Evolutionary conservation across 805 yeast genomes (phyloP).

Genomic region (Schwanniomyces sp.): DNA sequence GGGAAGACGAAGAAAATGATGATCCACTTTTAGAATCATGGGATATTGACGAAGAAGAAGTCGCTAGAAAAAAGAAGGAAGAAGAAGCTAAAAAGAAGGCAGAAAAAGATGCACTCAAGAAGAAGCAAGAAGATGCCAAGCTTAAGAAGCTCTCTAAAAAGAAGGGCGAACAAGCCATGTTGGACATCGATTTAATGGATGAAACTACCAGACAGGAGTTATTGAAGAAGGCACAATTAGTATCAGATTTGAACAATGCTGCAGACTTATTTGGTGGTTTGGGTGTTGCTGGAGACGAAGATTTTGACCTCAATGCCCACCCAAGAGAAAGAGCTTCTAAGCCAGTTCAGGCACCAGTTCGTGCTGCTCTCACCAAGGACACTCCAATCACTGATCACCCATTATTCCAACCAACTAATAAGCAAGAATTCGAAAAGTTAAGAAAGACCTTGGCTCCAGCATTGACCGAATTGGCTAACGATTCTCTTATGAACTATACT

Average conservation of each 20-base stretch:
- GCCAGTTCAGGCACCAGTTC: slow-evolving; percentile 37
- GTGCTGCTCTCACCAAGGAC: slow-evolving; percentile 47
- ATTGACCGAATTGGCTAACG: slow-evolving; percentile 43
- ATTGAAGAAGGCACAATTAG: slow-evolving; percentile 76
- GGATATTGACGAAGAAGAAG: slow-evolving; percentile 82
- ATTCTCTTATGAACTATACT: slow-evolving; percentile 65
- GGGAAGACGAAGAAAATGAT: slow-evolving; percentile 78
- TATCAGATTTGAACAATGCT: slow-evolving; percentile 88
- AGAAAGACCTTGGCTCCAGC: slow-evolving; percentile 24
- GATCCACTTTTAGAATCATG: slow-evolving; percentile 78
- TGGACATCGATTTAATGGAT: slow-evolving; percentile 70
- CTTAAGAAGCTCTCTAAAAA: slow-evolving; percentile 47
- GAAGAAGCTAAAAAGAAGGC: slow-evolving; percentile 41
- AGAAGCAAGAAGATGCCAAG: slow-evolving; percentile 46
- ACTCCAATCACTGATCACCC: slow-evolving; percentile 75
- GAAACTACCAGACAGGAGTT: slow-evolving; percentile 72
- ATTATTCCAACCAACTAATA: slow-evolving; percentile 78
- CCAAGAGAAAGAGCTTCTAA: slow-evolving; percentile 53
- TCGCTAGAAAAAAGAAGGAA: slow-evolving; percentile 45
- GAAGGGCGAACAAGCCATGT: slow-evolving; percentile 33
- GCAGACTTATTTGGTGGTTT: slow-evolving; percentile 85
- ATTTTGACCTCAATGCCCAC: slow-evolving; percentile 44
- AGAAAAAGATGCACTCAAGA: slow-evolving; percentile 45
- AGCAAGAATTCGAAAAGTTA: slow-evolving; percentile 66
- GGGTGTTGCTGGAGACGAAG: slow-evolving; percentile 45